Base-by-base conservation (phyloP, 176 grass and related monocot species). In the Avena atlantica region DNA sequence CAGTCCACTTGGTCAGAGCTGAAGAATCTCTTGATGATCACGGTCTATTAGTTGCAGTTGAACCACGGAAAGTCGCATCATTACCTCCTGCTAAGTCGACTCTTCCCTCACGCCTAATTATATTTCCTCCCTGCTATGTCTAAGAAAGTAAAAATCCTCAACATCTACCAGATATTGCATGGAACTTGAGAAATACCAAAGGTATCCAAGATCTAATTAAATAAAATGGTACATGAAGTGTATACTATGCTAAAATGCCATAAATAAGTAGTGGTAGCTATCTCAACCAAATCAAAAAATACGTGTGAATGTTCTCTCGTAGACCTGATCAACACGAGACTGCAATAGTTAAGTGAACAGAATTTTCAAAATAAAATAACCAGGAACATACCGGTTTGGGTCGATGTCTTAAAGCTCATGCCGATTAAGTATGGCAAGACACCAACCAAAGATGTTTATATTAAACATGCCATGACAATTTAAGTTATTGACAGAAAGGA, bases 81-180 rank as follows among this genome's bases (percentile, higher is more conserved):
- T 85, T 90, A 83, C 76, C 76, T 56, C 89, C 84, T 84, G 67
- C 88, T 75, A 91, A 70, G 29, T 89, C 93, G 76, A 84, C 75
- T 92, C 92, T 90, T 25, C 91, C 88, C 73, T 98, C 96, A 72
- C 81, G 76, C 67, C 96, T 92, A 66, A 90, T 84, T 91, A 98
- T 91, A 98, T 92, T 93, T 98, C 93, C 88, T 94, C 93, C 93
- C 93, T 95, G n/a, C 94, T 98, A 91, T 98, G 96, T n/a, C 31
- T 3, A 34, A 34, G 31, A 34, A 34, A 34, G 31, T 34, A 34
- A 34, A 34, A 34, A 34, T 34, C 31, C 31, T 34, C 31, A 34
- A 34, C 31, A 34, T 3, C 2, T 34, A 34, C 31, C 31, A 34
- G 31, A 34, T 34, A 34, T 34, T 34, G 31, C 31, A 34, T 34